phyloP scores from a whole-genome alignment of 805 yeast species.

The Hanseniaspora occidentalis region DNA sequence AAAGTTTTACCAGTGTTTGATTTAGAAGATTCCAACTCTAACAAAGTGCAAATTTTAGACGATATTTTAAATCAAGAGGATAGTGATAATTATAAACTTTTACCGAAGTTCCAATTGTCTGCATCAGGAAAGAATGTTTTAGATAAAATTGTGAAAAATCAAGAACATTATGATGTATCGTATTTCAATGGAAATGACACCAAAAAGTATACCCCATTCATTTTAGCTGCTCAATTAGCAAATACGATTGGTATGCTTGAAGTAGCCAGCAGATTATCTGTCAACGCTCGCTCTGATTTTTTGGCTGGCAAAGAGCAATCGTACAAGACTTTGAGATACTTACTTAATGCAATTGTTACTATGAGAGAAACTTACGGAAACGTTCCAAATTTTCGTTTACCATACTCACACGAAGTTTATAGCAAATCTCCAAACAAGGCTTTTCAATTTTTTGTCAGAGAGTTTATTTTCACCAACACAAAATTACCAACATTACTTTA shows the following conservation, averaged over 20 bases:
- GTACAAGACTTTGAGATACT: slow-evolving; percentile 25
- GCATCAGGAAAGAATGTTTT: no score
- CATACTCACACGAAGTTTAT: slow-evolving; percentile 1
- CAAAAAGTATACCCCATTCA: slow-evolving; percentile 1
- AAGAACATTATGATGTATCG: background rate
- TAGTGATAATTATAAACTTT: no score
- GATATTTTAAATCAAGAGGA: no score
- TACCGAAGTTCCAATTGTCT: no score
- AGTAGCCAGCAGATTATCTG: slow-evolving; percentile 40
- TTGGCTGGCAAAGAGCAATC: slow-evolving; percentile 28
- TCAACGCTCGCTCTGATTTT: slow-evolving; percentile 22
- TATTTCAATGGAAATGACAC: background rate
- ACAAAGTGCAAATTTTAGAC: no score
- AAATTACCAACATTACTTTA: slow-evolving; percentile 8
- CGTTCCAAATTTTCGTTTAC: background rate
- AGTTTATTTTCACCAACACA: slow-evolving; percentile 11
- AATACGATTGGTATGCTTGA: slow-evolving; percentile 47
- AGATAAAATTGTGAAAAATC: background rate
- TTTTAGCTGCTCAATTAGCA: slow-evolving; percentile 20
- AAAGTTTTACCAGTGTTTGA: slow-evolving; percentile 18
- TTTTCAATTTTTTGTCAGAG: slow-evolving; percentile 20
- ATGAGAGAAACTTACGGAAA: slow-evolving; percentile 10
- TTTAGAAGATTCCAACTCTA: background rate
- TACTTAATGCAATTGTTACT: slow-evolving; percentile 16
- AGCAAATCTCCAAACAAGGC: slow-evolving; percentile 7